A percentile compares a stretch with the other conserved stretches of the same genome.
Conservation (phyloP, 2,329 filamentous ascomycete species). For the Neospermospora avenae region DNA sequence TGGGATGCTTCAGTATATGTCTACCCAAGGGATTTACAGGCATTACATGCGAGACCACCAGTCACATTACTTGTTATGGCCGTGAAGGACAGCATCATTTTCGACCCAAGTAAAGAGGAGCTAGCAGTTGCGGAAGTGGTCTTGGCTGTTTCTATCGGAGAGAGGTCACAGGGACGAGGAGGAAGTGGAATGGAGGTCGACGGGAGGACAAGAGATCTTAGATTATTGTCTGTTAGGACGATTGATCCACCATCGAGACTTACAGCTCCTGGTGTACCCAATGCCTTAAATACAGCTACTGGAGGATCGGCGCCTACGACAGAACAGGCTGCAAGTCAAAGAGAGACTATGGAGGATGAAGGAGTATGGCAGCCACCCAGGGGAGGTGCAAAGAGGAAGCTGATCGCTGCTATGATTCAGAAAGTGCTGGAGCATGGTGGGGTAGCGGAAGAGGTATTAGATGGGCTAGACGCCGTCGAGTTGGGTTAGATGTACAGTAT, state of each 20-base stretch:
- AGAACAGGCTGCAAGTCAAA: slow-evolving; percentile 41
- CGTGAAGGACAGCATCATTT: slow-evolving; percentile 84
- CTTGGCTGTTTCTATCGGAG: slow-evolving; percentile 76
- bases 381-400: slow-evolving; percentile 73
- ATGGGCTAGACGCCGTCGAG: slow-evolving; percentile 74
- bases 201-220: slow-evolving; percentile 42
- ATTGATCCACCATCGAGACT: slow-evolving; percentile 72
- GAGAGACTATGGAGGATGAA: slow-evolving; percentile 56
- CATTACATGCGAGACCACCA: slow-evolving; percentile 59
- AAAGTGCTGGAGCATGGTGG: slow-evolving; percentile 73
- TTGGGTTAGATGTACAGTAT: slow-evolving; percentile 45
- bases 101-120: slow-evolving; percentile 89
- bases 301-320: slow-evolving; percentile 39
- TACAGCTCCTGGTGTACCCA: slow-evolving; percentile 67
- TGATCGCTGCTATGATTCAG: slow-evolving; percentile 72
- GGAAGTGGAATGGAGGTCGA: slow-evolving; percentile 41
- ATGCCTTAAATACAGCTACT: slow-evolving; percentile 57
- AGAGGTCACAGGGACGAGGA: slow-evolving; percentile 32
- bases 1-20: slow-evolving; percentile 82
- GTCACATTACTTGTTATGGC: slow-evolving; percentile 88
- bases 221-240: slow-evolving; percentile 66
- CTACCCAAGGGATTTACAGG: slow-evolving; percentile 46
- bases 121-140: slow-evolving; percentile 89
- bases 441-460: slow-evolving; percentile 81
- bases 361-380: slow-evolving; percentile 84